Evolutionary conservation across 2,329 filamentous ascomycete species (phyloP).

Genomic region (Penicillium sp.): DNA sequence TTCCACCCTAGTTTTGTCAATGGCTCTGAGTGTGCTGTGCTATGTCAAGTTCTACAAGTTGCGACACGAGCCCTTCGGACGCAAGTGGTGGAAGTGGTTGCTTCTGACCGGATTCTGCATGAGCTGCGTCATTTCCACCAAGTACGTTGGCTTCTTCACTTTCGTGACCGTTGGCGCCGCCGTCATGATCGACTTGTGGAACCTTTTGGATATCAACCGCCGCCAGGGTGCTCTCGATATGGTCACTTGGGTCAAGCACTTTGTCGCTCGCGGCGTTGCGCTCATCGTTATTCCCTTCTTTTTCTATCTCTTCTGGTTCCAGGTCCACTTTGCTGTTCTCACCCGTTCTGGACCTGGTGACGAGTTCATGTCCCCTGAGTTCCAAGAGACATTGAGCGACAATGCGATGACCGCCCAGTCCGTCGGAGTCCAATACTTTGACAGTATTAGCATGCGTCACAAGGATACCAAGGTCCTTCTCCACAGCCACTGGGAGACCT

Average conservation of each 20-base stretch:
- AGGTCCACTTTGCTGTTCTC: conserved; percentile 94
- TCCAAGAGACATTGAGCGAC: conserved; percentile 94
- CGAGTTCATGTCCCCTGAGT: conserved; percentile 97
- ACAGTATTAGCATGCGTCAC: conserved; percentile 82
- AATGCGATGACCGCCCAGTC: conserved; percentile 89
- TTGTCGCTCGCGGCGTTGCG: conserved; percentile 79
- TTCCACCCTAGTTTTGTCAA: conserved; percentile 88
- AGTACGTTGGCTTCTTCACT: conserved; percentile 95
- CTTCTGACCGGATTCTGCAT: conserved; percentile 89
- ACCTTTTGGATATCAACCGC: conserved; percentile 84
- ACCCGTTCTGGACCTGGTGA: conserved; percentile 87
- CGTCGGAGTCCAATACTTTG: conserved; percentile 83
- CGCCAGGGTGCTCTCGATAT: conserved; percentile 77
- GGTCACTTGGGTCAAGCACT: conserved; percentile 81
- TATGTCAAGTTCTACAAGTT: conserved; percentile 99
- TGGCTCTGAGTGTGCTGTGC: conserved; percentile 89
- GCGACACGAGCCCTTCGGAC: conserved; percentile 80
- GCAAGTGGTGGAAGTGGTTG: conserved; percentile 99
- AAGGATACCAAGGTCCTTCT: conserved; percentile 97
- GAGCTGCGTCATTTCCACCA: conserved; percentile 97
- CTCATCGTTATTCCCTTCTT: conserved; percentile 90
- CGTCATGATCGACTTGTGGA: conserved; percentile 92
- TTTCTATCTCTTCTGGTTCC: conserved; percentile 99
- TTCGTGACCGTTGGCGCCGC: conserved; percentile 96
- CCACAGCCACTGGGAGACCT: conserved; percentile 85